These are phyloP conservation scores for Zygosaccharomyces rouxii DNA, from an alignment of 805 yeast species.

Conservation along the genomic window DNA sequence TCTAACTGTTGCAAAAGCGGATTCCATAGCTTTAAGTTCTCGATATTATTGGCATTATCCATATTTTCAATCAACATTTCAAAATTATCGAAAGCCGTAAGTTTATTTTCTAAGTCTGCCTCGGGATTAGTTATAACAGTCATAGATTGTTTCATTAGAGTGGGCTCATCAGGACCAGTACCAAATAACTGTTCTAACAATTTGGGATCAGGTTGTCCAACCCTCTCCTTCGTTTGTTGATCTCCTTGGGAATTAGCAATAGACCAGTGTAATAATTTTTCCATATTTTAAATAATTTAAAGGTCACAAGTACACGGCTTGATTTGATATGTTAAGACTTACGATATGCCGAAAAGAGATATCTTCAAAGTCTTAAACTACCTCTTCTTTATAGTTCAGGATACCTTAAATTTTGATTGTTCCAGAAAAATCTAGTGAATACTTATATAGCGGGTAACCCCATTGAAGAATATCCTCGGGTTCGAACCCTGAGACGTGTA, in stretches of 20 bases:
- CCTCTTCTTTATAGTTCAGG: neutral
- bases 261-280: constrained; percentile 89
- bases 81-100: constrained; percentile 80
- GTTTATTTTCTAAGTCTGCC: constrained; percentile 56
- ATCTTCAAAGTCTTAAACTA: neutral
- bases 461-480: neutral
- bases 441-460: constrained; percentile 1
- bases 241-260: constrained; percentile 71
- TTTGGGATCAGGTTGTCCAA: constrained; percentile 76
- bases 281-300: constrained; percentile 48
- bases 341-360: neutral
- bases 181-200: constrained; percentile 74
- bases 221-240: constrained; percentile 56
- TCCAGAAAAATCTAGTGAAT: constrained; percentile 5
- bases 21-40: constrained; percentile 77
- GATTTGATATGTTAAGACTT: neutral
- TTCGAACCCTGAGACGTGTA: neutral
- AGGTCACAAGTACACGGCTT: no score
- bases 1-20: constrained; percentile 53
- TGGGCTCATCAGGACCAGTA: constrained; percentile 78
- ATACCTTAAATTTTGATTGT: neutral
- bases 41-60: constrained; percentile 92
- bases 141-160: constrained; percentile 78
- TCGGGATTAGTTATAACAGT: constrained; percentile 53
- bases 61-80: constrained; percentile 91